Base-by-base conservation (phyloP, 2,329 filamentous ascomycete species). In the Trichoderma sp. region DNA sequence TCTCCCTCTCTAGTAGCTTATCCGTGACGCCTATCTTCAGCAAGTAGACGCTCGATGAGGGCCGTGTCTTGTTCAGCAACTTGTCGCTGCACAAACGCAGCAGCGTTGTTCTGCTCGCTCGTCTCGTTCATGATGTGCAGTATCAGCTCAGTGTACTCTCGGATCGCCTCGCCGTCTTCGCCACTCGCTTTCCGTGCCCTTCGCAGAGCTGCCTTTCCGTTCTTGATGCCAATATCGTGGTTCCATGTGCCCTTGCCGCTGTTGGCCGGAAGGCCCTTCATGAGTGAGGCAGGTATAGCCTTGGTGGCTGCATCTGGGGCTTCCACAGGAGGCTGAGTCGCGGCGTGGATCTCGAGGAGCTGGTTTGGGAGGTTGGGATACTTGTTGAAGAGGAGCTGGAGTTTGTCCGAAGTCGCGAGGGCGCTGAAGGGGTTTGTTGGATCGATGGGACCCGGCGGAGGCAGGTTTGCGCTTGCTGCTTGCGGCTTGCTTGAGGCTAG, bases 71-170 rank as follows among this genome's bases (percentile, higher is more conserved):
- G 81, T 65, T 83, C 79, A 3, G 80, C 82, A 18, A 85, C 77
- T 74, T 88, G 83, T 73, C 83, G 81, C 73, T 85, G 81, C 56
- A 87, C 77, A 6, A 83, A 57, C 7, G 79, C 79, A 7, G 81
- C 79, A 8, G 81, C 78, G 30, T 84, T 80, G 4, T 76, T 75
- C 8, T 75, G 74, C 26, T 75, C 61, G 11, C 34, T 34, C 18
- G 72, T 77, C 43, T 80, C 78, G 57, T 81, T 79, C 70, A 89
- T 81, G 39, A 89, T 79, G 71, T 85, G 82, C 62, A 86, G 76
- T 21, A 91, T 84, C 26, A 91, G 80, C 73, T 88, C 87, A 61
- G 85, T 86, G 76, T 89, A 92, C 78, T 91, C 89, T 67, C 86
- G 82, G 34, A 92, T 82, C 5, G 83, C 89, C 74, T 90, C 88